Base-by-base conservation (phyloP, 306 rosid genomes). In the Trichosanthes truncata region DNA sequence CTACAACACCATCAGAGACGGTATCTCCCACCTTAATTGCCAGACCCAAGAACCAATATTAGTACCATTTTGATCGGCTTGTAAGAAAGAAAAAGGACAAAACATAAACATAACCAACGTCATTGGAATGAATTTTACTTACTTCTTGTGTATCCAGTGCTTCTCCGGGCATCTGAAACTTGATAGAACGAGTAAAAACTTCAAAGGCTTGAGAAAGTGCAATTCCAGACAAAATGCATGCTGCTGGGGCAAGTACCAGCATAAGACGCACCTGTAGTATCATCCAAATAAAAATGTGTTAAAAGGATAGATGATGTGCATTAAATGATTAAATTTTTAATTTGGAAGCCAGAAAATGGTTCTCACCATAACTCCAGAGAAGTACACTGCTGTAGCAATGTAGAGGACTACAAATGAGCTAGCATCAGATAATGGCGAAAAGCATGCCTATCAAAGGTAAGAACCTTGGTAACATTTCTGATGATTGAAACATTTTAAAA, bases 191-290 rank as follows among this genome's bases (percentile, higher is more conserved):
- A 45, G 99, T 91, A 81, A 96, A 90, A 84, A 93, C 94, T 77
- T 96, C 97, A 86, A 96, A 96, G 85, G 99, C 93, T 81, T 90
- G 94, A 78, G 99, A 96, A 72, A 96, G 98, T 67, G 99, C 99
- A 87, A 96, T 91, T 81, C 99, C 99, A 59, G 99, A 96, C 89
- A 90, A 31, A 83, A 96, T 96, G 86, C 99, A 96, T 56, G 99
- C 99, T 43, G 99, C 98, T 72, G 99, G 99, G 74, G 99, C 99
- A 88, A 96, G 85, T 65, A 96, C 99, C 38, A 96, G 96, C 99
- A 96, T 96, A 79, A 96, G 89, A 61, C 99, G 97, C 81, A 96
- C 99, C 99, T 96, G 89, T 85, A 21, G 72, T 38, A 87, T 84
- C 57, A 73, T 65, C 51, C 69, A 74, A 83, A 59, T 66, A 51